Percentiles rank a stretch among this genome's conserved stretches.
These are phyloP conservation scores for Chlamydomonas sp. DNA, from an alignment of 139 green algal species.

Conservation along the genomic window DNA sequence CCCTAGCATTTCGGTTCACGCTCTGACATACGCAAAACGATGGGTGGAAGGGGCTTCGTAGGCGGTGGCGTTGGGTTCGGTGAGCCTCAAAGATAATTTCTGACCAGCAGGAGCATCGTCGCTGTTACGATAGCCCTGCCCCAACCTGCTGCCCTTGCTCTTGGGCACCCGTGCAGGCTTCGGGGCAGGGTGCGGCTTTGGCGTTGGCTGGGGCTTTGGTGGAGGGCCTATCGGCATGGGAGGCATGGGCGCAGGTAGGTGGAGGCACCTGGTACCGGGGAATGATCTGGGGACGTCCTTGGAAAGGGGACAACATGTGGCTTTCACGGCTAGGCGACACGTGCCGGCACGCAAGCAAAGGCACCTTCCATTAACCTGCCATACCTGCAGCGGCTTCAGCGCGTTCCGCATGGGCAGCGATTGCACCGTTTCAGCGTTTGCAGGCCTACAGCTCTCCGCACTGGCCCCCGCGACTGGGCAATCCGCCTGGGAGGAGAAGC, in stretches of 20 bases:
- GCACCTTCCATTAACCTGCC: neutral
- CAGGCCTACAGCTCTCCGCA: too few relatives aligned
- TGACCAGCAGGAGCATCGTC: neutral
- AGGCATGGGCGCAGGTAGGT: conserved; percentile 57
- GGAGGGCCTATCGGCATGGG: conserved; percentile 48
- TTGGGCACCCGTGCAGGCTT: conserved; percentile 39
- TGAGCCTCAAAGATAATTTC: conserved; percentile 20
- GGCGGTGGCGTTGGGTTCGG: conserved; percentile 65
- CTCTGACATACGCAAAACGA: neutral
- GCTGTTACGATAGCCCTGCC: neutral
- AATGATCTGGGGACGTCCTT: too few relatives aligned
- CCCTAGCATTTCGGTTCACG: neutral
- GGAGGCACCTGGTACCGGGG: neutral
- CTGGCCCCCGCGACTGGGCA: too few relatives aligned
- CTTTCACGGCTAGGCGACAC: neutral
- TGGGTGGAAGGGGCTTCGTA: conserved; percentile 59
- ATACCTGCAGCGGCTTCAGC: neutral
- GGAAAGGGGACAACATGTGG: too few relatives aligned
- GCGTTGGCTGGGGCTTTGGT: conserved; percentile 71
- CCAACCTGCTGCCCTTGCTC: too few relatives aligned
- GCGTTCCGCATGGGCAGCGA: neutral
- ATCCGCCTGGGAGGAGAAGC: too few relatives aligned
- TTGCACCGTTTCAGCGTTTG: too few relatives aligned
- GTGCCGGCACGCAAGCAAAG: too few relatives aligned
- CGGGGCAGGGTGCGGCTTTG: conserved; percentile 67